These are phyloP conservation scores for Tolypocladium pustulatum DNA, from an alignment of 2,329 filamentous ascomycete genomes.

Conservation along the genomic window DNA sequence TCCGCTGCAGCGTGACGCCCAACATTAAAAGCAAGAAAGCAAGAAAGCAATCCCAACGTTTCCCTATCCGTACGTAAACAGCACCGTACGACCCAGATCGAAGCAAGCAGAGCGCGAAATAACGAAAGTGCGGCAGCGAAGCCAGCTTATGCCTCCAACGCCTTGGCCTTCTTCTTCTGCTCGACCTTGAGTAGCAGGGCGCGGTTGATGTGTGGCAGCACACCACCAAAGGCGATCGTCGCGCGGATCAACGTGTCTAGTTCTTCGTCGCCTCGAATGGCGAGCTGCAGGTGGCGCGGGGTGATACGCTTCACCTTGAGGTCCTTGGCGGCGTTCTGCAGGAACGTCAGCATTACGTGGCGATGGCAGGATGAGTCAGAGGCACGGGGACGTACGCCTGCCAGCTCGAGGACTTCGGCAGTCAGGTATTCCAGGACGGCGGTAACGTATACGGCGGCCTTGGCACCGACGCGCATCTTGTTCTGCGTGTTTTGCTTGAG, in stretches of 20 bases:
- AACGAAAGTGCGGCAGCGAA: neutral
- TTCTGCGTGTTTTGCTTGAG: constrained; percentile 98
- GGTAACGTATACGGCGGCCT: constrained; percentile 96
- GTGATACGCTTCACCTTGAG: constrained; percentile 99
- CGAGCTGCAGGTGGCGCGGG: constrained; percentile 91
- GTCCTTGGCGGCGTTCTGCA: constrained; percentile 90
- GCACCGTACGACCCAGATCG: neutral
- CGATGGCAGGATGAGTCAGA: constrained; percentile 1
- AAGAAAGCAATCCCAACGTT: neutral
- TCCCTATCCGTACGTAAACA: constrained; percentile 2
- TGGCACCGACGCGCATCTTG: constrained; percentile 98
- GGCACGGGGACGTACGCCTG: constrained; percentile 54
- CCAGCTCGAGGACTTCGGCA: constrained; percentile 93
- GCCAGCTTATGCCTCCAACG: constrained; percentile 29
- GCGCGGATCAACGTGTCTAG: constrained; percentile 94
- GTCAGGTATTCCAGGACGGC: constrained; percentile 97
- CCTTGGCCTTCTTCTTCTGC: constrained; percentile 82
- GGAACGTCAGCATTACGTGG: constrained; percentile 11
- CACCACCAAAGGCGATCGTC: constrained; percentile 97
- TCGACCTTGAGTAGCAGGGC: constrained; percentile 92
- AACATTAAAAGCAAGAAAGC: neutral
- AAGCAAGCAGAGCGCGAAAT: constrained; percentile 9
- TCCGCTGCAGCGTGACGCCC: neutral
- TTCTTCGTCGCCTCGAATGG: constrained; percentile 97
- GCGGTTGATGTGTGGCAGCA: constrained; percentile 97